phyloP scores from a whole-genome alignment of 2,329 filamentous ascomycete species.

The Ophiostoma piceae region DNA sequence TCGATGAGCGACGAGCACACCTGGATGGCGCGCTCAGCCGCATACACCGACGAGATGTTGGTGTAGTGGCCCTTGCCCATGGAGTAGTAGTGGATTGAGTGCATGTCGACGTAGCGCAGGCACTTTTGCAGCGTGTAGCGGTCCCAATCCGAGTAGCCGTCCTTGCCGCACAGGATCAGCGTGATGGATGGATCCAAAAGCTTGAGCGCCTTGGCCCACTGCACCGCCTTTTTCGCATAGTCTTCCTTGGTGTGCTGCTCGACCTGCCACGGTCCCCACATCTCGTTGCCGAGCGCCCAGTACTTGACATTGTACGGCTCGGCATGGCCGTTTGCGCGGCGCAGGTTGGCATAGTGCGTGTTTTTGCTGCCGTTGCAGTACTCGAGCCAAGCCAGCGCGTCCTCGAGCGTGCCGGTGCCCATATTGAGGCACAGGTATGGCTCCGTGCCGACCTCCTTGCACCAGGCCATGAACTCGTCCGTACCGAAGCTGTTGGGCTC shows the following conservation, averaged over 20 bases:
- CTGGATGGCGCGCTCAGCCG: slow-evolving; percentile 69
- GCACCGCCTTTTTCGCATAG: slow-evolving; percentile 62
- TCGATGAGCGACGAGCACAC: slow-evolving; percentile 65
- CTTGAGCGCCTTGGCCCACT: slow-evolving; percentile 68
- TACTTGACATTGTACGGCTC: slow-evolving; percentile 79
- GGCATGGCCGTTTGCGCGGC: slow-evolving; percentile 66
- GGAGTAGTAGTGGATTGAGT: slow-evolving; percentile 58
- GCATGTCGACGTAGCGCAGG: slow-evolving; percentile 64
- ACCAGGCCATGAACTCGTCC: slow-evolving; percentile 83
- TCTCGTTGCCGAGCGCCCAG: slow-evolving; percentile 78
- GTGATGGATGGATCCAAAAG: slow-evolving; percentile 63
- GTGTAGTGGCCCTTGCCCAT: slow-evolving; percentile 53
- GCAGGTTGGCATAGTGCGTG: slow-evolving; percentile 76
- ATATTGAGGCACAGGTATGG: slow-evolving; percentile 78
- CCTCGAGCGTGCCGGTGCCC: slow-evolving; percentile 61
- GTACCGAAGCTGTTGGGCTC: slow-evolving; percentile 79
- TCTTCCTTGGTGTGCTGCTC: slow-evolving; percentile 63
- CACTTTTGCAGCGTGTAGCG: slow-evolving; percentile 67
- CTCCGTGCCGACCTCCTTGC: slow-evolving; percentile 64
- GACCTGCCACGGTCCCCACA: slow-evolving; percentile 60
- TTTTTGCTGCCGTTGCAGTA: slow-evolving; percentile 77
- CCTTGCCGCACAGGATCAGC: slow-evolving; percentile 70
- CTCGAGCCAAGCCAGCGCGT: slow-evolving; percentile 69
- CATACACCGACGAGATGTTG: slow-evolving; percentile 57
- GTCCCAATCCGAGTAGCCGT: slow-evolving; percentile 66